Base-by-base conservation (phyloP, 1,284 basidiomycete species). In the Ceratobasidium sp. region DNA sequence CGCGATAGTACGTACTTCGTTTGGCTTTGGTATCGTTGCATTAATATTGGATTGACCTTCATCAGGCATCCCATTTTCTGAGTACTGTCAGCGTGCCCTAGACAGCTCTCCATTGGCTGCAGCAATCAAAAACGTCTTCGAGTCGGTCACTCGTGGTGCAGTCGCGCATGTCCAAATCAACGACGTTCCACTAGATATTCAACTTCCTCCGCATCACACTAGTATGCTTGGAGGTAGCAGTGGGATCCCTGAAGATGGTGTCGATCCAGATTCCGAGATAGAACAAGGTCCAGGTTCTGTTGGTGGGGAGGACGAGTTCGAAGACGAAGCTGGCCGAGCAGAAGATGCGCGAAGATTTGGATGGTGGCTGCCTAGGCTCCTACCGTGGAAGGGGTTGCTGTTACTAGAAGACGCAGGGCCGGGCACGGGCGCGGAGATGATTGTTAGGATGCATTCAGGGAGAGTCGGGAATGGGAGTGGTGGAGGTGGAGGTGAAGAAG, bases 171-270 rank as follows among this genome's bases (percentile, higher is more conserved):
- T 95, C 26, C 88, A 87, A 2, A 87, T 96, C 71, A 87, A 91
- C 73, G 86, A 90, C 57, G 85, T 95, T 58, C 89, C 92, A 1
- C 80, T 96, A 43, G 91, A 94, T 76, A 83, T 96, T 7, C 91
- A 94, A 76, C 86, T 96, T 0, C 94, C 94, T 1, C 92, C 93
- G 0, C 86, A 89, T 75, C 85, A 93, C 3, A 91, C 93, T 77
- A 82, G 85, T 14, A 83, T 92, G 28, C 84, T 90, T 57, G 90
- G 79, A 78, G 63, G 63, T n/a, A 79, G 0, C 74, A 78, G 54
- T 79, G 78, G 78, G 77, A 79, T 88, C 76, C 86, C 82, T 71
- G 87, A 91, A 75, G 85, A 86, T 50, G 82, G 84, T 9, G 54
- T 72, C 44, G 75, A 70, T 32, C 78, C 80, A 13, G 82, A 83